These are phyloP conservation scores for Gynostemma pentaphyllum DNA, from an alignment of 306 rosid genomes.

Conservation along the genomic window DNA sequence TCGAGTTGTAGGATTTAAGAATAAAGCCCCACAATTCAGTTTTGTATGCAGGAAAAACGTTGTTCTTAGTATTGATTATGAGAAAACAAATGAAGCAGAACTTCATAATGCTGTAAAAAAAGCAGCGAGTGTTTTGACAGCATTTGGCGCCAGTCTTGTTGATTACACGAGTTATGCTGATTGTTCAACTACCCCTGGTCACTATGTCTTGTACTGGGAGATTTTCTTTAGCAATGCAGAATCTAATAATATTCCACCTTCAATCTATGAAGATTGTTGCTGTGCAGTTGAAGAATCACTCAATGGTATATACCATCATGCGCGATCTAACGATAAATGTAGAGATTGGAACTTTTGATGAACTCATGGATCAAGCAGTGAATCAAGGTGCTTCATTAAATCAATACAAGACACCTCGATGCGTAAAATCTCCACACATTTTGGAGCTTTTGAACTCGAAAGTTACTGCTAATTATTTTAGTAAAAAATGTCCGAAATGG, in stretches of 20 bases:
- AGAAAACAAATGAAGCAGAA: constrained; percentile 50
- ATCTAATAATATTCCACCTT: no score
- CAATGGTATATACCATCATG: constrained; percentile 37
- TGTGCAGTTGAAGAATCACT: constrained; percentile 33
- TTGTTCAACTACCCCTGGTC: constrained; percentile 40
- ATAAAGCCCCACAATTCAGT: constrained; percentile 47
- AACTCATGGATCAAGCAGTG: constrained; percentile 40
- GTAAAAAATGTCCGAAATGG: constrained; percentile 36
- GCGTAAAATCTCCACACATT: constrained; percentile 31
- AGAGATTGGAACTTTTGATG: constrained; percentile 45
- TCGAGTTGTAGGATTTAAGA: constrained; percentile 46
- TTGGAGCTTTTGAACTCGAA: constrained; percentile 31
- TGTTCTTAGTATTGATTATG: constrained; percentile 34
- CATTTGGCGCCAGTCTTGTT: constrained; percentile 21
- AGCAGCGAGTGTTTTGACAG: constrained; percentile 21
- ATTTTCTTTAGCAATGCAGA: constrained; percentile 8
- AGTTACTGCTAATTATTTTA: constrained; percentile 26
- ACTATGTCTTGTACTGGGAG: constrained; percentile 41
- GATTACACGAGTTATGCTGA: constrained; percentile 46
- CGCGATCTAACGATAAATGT: constrained; percentile 32
- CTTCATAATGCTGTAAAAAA: constrained; percentile 42
- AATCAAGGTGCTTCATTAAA: constrained; percentile 46
- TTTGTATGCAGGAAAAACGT: constrained; percentile 46
- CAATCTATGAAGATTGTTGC: constrained; percentile 42
- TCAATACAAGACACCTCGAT: constrained; percentile 54